Evolutionary conservation across 495 filamentous ascomycete species (phyloP), one percentile per base, ranked within the genome.

Genomic region (Talaromyces trachyspermus): DNA sequence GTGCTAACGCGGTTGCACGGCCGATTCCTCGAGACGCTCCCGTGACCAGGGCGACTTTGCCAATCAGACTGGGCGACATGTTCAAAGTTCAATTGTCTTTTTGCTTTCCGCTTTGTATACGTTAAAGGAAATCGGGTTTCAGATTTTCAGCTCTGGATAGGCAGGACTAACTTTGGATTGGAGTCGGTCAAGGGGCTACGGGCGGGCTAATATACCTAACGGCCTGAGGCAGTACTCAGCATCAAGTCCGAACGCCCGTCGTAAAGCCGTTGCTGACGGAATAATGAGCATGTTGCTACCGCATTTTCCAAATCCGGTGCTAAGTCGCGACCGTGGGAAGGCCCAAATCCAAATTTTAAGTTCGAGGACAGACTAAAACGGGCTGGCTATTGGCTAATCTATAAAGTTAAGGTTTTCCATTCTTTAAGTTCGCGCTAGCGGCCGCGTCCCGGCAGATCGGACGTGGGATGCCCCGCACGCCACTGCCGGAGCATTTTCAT

Each of bases 21-120:
- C 83, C 84, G 30, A 88, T 86, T 36, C 83, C 84, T 57, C 78
- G 80, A 15, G 78, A 78, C 47, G 68, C 78, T 42, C 84, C 83
- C 20, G 84, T 86, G 53, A 88, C 70, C 32, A 86, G 52, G 42
- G 75, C 71, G 46, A 83, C 70, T 66, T 82, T 83, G 43, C 72
- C 75, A 5, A 9, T 25, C 20, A 41, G 38, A 25, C 38, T 41
- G 20, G 20, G 4, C 1, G 38, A 25, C 38, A 41, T 41, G 20
- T 41, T 41, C 9, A 20, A 24, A 10, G 14, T 25, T 41, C 20
- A 24, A 9, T 41, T 26, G 4, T 14, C 27, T 7, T 6, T 30
- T 30, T 30, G 12, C n/a, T n/a, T n/a, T n/a, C n/a, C n/a, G 12
- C 27, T 30, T 30, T 30, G 27, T 7, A 30, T 7, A 30, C 12